Conservation (phyloP, 495 filamentous ascomycete species). For the Talaromyces borbonicus region DNA sequence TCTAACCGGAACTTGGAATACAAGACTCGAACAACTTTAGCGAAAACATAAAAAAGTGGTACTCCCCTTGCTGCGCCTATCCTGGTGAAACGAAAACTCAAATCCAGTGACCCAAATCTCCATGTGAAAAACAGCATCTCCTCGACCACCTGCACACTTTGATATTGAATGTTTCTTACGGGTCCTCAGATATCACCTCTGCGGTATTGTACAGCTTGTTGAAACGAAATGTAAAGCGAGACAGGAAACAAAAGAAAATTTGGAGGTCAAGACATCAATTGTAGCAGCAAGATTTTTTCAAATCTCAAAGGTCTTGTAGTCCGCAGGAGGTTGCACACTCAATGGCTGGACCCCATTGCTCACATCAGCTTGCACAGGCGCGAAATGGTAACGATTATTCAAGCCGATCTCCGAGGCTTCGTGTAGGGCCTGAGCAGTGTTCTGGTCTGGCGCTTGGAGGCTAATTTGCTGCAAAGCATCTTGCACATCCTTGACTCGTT, state of each 20-base stretch:
- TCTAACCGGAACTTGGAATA: slow-evolving; percentile 13
- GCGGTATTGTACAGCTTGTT: slow-evolving; percentile 8
- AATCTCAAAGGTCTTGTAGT: slow-evolving; percentile 40
- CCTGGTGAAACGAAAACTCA: slow-evolving; percentile 5
- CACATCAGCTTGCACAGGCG: slow-evolving; percentile 31
- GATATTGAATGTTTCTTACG: background rate
- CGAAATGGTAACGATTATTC: slow-evolving; percentile 53
- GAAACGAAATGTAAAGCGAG: slow-evolving; percentile 10
- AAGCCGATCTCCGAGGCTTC: slow-evolving; percentile 34
- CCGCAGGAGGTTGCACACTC: slow-evolving; percentile 47
- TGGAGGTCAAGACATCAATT: slow-evolving; percentile 9
- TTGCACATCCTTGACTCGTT: slow-evolving; percentile 71
- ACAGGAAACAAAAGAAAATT: slow-evolving; percentile 9
- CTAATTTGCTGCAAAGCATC: slow-evolving; percentile 59
- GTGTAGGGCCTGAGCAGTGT: slow-evolving; percentile 42
- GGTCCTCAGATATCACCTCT: slow-evolving; percentile 1
- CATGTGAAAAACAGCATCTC: slow-evolving; percentile 1
- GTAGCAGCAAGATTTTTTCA: slow-evolving; percentile 23
- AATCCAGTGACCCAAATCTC: background rate
- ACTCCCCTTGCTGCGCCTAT: slow-evolving; percentile 7
- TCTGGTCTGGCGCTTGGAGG: slow-evolving; percentile 44
- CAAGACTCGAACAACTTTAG: background rate
- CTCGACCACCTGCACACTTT: background rate
- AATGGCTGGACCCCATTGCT: slow-evolving; percentile 50
- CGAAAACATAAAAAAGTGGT: background rate